Evolutionary conservation across 768 basidiomycete genomes (phyloP).

Genomic region (Podaxis sp.): DNA sequence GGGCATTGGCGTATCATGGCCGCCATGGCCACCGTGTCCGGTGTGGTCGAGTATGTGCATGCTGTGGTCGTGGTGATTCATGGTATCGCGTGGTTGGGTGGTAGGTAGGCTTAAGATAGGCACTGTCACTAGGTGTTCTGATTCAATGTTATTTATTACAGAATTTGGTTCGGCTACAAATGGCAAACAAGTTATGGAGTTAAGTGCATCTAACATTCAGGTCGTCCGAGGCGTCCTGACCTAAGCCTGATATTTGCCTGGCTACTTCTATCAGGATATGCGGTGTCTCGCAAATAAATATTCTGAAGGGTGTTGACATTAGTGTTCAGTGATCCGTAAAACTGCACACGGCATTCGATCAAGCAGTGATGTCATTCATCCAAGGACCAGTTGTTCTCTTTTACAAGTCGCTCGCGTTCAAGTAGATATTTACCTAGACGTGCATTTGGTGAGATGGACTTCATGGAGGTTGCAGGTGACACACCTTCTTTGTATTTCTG

Average conservation of each 20-base stretch:
- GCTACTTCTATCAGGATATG: background rate
- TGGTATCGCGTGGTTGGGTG: background rate
- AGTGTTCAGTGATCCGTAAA: background rate
- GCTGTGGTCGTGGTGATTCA: slow-evolving; percentile 10
- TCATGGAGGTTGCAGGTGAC: slow-evolving; percentile 13
- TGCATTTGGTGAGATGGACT: background rate
- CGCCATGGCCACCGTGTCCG: slow-evolving; percentile 41
- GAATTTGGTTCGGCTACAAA: background rate
- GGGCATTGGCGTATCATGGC: slow-evolving; percentile 44
- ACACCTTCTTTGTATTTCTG: slow-evolving; percentile 87
- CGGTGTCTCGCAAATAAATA: background rate
- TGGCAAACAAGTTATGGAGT: background rate
- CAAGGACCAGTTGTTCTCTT: slow-evolving; percentile 77
- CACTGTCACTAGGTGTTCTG: background rate
- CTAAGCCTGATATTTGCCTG: too few species aligned
- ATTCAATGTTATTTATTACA: too few species aligned
- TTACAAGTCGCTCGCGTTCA: slow-evolving; percentile 74
- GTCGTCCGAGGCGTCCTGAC: too few species aligned
- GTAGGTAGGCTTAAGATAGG: background rate
- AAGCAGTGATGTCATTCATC: slow-evolving; percentile 29
- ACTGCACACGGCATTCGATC: background rate
- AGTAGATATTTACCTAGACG: slow-evolving; percentile 71
- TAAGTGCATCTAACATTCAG: background rate
- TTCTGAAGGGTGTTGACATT: too few species aligned
- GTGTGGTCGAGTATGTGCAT: slow-evolving; percentile 27